Evolutionary conservation across 2,329 filamentous ascomycete genomes (phyloP).

Genomic region (Alternaria burnsii): DNA sequence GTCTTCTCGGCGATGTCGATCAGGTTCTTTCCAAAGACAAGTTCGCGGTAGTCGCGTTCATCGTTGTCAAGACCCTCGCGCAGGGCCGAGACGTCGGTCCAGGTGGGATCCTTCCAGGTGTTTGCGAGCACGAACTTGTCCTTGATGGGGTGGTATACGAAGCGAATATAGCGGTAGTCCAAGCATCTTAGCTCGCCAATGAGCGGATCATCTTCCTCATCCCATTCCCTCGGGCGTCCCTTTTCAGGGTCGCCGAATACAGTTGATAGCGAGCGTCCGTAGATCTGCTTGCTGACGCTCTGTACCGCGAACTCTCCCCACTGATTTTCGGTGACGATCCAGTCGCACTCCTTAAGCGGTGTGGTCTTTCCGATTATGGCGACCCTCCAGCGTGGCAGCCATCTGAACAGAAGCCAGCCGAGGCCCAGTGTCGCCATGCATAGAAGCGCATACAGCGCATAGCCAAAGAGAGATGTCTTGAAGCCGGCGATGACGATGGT

Average conservation of each 20-base stretch:
- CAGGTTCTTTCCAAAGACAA: conserved; percentile 87
- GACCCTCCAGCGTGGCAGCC: conserved; percentile 89
- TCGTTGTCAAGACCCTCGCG: conserved; percentile 86
- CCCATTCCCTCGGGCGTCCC: conserved; percentile 70
- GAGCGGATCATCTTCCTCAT: conserved; percentile 78
- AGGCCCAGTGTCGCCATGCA: conserved; percentile 79
- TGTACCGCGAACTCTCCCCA: conserved; percentile 93
- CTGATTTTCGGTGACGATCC: conserved; percentile 97
- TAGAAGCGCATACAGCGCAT: conserved; percentile 71
- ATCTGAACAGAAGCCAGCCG: conserved; percentile 84
- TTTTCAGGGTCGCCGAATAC: conserved; percentile 75
- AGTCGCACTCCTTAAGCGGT: conserved; percentile 77
- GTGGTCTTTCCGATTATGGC: conserved; percentile 74
- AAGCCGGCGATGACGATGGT: conserved; percentile 95
- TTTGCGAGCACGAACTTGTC: conserved; percentile 88
- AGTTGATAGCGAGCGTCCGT: conserved; percentile 70
- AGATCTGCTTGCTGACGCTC: conserved; percentile 66
- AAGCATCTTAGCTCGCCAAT: conserved; percentile 78
- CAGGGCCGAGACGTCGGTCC: conserved; percentile 79
- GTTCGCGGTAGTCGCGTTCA: conserved; percentile 81
- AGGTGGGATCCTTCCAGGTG: conserved; percentile 93
- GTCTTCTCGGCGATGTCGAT: conserved; percentile 96
- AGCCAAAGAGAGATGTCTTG: conserved; percentile 76
- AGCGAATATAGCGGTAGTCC: conserved; percentile 93
- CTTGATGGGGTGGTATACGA: conserved; percentile 87